Conservation (phyloP, 306 rosid species). For the Sicyos edulis region DNA sequence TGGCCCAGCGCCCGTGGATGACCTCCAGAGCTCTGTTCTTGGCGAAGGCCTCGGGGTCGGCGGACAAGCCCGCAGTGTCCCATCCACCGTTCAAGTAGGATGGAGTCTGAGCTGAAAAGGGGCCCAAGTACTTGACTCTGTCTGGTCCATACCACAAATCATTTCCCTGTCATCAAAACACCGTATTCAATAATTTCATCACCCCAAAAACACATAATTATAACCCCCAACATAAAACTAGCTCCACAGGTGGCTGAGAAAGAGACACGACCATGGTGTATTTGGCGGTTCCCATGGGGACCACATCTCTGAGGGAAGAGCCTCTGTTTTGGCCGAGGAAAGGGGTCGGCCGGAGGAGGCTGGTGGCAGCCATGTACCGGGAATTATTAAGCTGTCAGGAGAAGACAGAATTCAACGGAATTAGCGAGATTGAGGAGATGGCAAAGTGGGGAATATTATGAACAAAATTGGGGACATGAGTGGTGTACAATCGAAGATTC, state of each 20-base stretch:
- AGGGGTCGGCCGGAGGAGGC: conserved; percentile 58
- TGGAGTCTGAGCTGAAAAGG: conserved; percentile 17
- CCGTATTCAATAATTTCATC: no score
- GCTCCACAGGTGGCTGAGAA: no score
- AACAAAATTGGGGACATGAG: no score
- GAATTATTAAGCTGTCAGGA: not conserved
- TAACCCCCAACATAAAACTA: no score
- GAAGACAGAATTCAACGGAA: not conserved
- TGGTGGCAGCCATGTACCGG: conserved; percentile 61
- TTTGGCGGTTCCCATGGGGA: conserved; percentile 60
- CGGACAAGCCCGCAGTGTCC: conserved; percentile 21
- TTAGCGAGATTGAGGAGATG: not conserved
- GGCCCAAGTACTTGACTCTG: conserved; percentile 18
- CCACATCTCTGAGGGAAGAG: conserved; percentile 57
- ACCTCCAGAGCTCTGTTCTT: conserved; percentile 19
- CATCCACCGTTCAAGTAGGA: conserved; percentile 19
- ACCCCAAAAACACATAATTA: no score
- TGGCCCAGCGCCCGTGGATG: conserved; percentile 15
- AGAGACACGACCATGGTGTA: conserved; percentile 58
- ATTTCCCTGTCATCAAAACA: not conserved
- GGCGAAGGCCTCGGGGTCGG: conserved; percentile 21
- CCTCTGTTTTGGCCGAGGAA: conserved; percentile 63
- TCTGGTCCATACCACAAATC: conserved; percentile 17
- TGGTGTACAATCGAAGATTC: conserved; percentile 26
- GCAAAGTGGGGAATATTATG: conserved; percentile 10